Evolutionary conservation across 345 rosid genomes (phyloP), one percentile per base, ranked within the genome.

Genomic region (Passiflora organensis): DNA sequence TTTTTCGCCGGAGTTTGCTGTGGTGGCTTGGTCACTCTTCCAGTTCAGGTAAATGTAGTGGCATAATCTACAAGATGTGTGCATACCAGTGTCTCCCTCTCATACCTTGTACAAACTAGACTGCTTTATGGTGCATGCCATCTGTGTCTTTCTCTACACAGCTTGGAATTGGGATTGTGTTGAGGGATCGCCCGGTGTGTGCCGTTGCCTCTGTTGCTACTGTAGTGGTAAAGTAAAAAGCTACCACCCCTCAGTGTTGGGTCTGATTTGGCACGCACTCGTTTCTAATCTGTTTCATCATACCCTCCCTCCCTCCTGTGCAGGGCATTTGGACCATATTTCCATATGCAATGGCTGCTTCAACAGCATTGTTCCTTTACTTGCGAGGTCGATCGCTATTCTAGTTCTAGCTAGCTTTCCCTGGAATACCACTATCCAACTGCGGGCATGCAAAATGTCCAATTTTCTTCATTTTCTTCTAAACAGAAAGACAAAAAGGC

Each of bases 1-100:
- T 91, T 87, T 73, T 87, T 91, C 60, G 91, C 86, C 48, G 97
- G 97, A 69, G 97, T 91, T 67, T 91, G 97, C 59, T 78, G 89
- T 36, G 96, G 96, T 12, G 85, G 96, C 50, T 74, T 91, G 80
- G 66, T 90, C 60, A 91, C 95, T 66, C 94, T 91, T 67, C 87
- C 89, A 6, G 36, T 87, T 58, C 94, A 87, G 96, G 97, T 85
- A 32, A 66, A 21, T 65, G 53, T n/a, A 45, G 10, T 18, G 8
- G 1, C 43, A 15, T n/a, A 13, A 4, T 20, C 20, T 2, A 53
- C n/a, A n/a, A n/a, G n/a, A n/a, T n/a, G 22, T 48, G 21, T 56
- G 21, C n/a, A 17, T 13, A 16, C 20, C 34, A n/a, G n/a, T n/a
- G n/a, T n/a, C n/a, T n/a, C n/a, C n/a, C n/a, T n/a, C n/a, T n/a